Base-by-base conservation (phyloP, 2,329 filamentous ascomycete species). In the Leptographium galeiforme region DNA sequence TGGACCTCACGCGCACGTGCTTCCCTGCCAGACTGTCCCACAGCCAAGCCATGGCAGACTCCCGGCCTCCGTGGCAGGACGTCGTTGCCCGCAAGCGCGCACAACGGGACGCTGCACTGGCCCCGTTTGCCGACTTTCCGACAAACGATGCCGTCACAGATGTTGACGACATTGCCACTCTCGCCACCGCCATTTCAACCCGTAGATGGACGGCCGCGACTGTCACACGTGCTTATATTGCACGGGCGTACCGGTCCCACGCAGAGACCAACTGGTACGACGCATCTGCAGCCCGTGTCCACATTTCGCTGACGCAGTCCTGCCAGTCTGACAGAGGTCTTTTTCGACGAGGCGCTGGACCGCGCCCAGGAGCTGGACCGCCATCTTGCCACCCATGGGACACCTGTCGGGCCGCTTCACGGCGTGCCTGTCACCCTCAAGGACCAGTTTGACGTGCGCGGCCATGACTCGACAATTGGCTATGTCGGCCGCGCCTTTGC, bases 271-370 rank as follows among this genome's bases (percentile, higher is more conserved):
- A 51, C 6, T 51, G 50, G 50, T 51, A 38, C 25, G 25, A 25
- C 25, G 25, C 25, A 25, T 25, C 25, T 25, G 25, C 25, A 25
- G 25, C 25, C 25, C 25, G 25, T 25, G 25, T 25, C 25, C 25
- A 25, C 25, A 25, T 25, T 25, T 25, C 25, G 25, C 25, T 25
- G 25, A 25, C 25, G 5, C 25, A 25, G 25, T 5, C 25, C 3
- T 25, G 25, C 1, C 39, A 57, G 72, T 56, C 60, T 74, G 16
- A 74, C 72, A 0, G 70, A 72, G 59, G 58, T 71, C 8, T 60
- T 70, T 7, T 67, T 68, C 1, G 58, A 61, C 30, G 56, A 60
- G 45, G 66, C 67, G 14, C 56, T 70, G 14, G 38, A 54, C 19
- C 60, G 62, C 0, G 67, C 68, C 1, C 49, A 56, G 25, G 61